Conservation (phyloP, 2,329 filamentous ascomycete genomes). For the Xylaria sp. region DNA sequence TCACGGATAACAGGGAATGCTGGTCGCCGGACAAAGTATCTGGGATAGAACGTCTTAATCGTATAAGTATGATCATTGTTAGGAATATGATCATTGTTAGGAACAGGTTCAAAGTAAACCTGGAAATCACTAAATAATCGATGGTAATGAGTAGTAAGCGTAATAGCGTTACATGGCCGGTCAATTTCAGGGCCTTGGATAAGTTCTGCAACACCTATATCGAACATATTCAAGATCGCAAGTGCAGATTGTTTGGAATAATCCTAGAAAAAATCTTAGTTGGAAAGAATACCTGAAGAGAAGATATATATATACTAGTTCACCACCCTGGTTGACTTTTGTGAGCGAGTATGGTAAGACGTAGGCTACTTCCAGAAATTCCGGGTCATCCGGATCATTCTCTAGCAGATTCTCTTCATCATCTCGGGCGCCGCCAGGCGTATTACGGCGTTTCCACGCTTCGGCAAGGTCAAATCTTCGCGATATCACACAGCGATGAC, state of each 20-base stretch:
- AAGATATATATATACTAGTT: slow-evolving; percentile 25
- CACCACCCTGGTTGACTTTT: neutral
- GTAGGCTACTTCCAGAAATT: slow-evolving; percentile 23
- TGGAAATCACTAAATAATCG: slow-evolving; percentile 49
- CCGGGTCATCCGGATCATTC: no score
- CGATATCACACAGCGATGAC: slow-evolving; percentile 46
- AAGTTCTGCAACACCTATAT: slow-evolving; percentile 49
- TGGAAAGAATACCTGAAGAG: no score
- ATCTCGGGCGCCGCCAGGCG: slow-evolving; percentile 38
- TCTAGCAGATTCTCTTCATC: slow-evolving; percentile 43
- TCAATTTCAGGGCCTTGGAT: slow-evolving; percentile 56
- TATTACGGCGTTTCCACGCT: slow-evolving; percentile 24
- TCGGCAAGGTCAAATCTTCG: slow-evolving; percentile 40
- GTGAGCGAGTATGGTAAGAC: slow-evolving; percentile 30
- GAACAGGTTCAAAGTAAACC: slow-evolving; percentile 47
- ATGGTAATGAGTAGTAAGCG: slow-evolving; percentile 47
- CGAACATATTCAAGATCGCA: slow-evolving; percentile 57
- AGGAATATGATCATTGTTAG: no score
- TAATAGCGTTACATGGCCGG: slow-evolving; percentile 54
- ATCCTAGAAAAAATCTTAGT: slow-evolving; percentile 28
- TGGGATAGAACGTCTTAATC: slow-evolving; percentile 40
- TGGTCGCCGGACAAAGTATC: slow-evolving; percentile 17
- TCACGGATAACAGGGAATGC: slow-evolving; percentile 47
- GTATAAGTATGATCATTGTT: slow-evolving; percentile 47
- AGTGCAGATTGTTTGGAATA: slow-evolving; percentile 50